These are phyloP conservation scores for Mediolabrus comicus DNA, from an alignment of 108 stramenopile species.

Conservation along the genomic window DNA sequence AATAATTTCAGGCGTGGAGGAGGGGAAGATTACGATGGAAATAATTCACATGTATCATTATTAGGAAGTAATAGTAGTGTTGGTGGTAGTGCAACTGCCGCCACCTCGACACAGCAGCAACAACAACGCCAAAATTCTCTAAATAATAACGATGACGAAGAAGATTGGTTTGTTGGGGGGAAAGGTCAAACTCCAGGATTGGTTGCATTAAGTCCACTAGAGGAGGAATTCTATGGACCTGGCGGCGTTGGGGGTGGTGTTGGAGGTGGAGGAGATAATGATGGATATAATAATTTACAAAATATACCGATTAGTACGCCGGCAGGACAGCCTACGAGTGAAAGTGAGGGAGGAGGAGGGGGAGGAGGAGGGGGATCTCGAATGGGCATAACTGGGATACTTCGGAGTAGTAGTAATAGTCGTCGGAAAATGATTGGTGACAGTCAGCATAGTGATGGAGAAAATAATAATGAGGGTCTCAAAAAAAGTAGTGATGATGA, in stretches of 20 bases:
- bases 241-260: no score
- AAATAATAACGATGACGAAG: slow-evolving; percentile 31
- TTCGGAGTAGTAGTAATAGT: background rate
- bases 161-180: slow-evolving; percentile 49
- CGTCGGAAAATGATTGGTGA: slow-evolving; percentile 26
- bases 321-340: slow-evolving; percentile 4
- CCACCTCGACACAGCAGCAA: background rate
- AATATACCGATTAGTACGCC: background rate
- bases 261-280: no score
- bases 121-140: background rate
- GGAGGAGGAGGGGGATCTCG: background rate
- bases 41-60: background rate
- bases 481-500: slow-evolving; percentile 4
- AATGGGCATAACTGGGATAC: background rate
- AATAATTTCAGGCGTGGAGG: background rate
- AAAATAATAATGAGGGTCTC: slow-evolving; percentile 7
- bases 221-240: slow-evolving; percentile 14
- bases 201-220: slow-evolving; percentile 51
- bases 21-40: background rate
- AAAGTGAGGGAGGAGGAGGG: background rate
- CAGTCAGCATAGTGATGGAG: slow-evolving; percentile 6
- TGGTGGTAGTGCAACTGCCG: background rate
- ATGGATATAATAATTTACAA: background rate
- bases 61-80: slow-evolving; percentile 18
- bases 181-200: slow-evolving; percentile 35